These are phyloP conservation scores for Xylaria sp. DNA, from an alignment of 2,329 filamentous ascomycete species.

Conservation along the genomic window DNA sequence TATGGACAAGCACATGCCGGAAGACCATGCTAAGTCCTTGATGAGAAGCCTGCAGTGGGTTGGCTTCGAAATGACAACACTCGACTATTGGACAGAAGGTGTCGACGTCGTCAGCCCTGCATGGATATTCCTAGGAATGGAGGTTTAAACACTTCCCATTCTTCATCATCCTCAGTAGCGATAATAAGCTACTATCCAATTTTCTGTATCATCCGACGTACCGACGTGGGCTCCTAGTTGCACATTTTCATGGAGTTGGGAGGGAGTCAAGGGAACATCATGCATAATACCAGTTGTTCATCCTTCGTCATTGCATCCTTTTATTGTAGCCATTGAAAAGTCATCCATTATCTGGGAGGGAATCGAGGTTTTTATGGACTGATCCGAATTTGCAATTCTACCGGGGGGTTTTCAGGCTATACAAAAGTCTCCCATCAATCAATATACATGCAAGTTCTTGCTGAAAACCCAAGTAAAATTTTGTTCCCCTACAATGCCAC, in stretches of 20 bases:
- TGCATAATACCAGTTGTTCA: constrained; percentile 1
- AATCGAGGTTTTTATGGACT: constrained; percentile 10
- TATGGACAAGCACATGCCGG: constrained; percentile 65
- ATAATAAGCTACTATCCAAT: not conserved
- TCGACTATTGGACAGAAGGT: constrained; percentile 67
- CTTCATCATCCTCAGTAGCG: not conserved
- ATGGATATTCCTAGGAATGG: constrained; percentile 88
- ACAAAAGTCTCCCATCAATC: constrained; percentile 10
- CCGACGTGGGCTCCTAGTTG: not conserved
- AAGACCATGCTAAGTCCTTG: constrained; percentile 58
- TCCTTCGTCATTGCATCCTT: constrained; percentile 7
- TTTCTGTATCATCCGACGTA: not conserved
- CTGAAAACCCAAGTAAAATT: not conserved
- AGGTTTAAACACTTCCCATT: constrained; percentile 48
- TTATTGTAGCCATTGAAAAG: constrained; percentile 6
- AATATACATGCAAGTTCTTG: constrained; percentile 14
- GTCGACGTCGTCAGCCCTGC: constrained; percentile 64
- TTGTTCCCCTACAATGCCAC: not conserved
- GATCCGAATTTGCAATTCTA: constrained; percentile 12
- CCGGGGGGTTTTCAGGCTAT: constrained; percentile 1
- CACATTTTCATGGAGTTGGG: constrained; percentile 10
- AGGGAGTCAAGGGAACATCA: not conserved
- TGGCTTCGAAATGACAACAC: constrained; percentile 76
- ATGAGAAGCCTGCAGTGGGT: constrained; percentile 88
- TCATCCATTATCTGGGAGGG: constrained; percentile 2